These are phyloP conservation scores for Mortierella sp. DNA, from an alignment of 371 early-diverging fungal genomes.

Conservation along the genomic window DNA sequence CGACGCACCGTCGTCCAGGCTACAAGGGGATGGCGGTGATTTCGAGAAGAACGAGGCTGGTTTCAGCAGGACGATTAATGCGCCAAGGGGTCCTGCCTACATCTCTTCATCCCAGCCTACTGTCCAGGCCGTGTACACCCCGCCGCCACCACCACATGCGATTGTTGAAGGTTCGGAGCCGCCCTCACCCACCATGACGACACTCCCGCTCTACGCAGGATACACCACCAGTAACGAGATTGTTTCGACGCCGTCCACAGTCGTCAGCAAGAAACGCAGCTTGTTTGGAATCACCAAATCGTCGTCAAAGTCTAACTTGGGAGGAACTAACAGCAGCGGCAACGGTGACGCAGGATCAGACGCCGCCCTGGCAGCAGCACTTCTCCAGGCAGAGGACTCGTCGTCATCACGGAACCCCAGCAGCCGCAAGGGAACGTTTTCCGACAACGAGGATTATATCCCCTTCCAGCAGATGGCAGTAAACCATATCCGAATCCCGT, in stretches of 20 bases:
- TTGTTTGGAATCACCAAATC: not conserved
- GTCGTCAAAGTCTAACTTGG: not conserved
- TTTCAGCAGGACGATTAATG: not conserved
- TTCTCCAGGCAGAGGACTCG: slow-evolving; percentile 37
- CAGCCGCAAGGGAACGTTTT: not conserved
- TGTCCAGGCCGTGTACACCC: not conserved
- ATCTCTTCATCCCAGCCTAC: not conserved
- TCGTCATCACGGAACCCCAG: not conserved
- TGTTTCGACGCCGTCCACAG: not conserved
- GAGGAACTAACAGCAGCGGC: not conserved
- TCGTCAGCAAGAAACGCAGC: not conserved
- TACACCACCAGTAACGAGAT: not conserved
- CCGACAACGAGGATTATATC: not conserved
- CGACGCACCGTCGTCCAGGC: not conserved
- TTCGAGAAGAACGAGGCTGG: not conserved
- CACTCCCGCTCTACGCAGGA: slow-evolving; percentile 11
- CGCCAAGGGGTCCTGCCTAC: slow-evolving; percentile 2
- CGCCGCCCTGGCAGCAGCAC: slow-evolving; percentile 32
- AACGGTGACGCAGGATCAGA: slow-evolving; percentile 2
- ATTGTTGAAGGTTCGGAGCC: not conserved
- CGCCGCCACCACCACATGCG: not conserved
- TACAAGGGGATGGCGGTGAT: not conserved
- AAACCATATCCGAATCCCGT: not conserved
- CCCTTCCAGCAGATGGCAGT: not conserved
- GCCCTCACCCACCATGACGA: not conserved